These are phyloP conservation scores for Ochromonas danica DNA, from an alignment of 108 stramenopile genomes.

Conservation along the genomic window DNA sequence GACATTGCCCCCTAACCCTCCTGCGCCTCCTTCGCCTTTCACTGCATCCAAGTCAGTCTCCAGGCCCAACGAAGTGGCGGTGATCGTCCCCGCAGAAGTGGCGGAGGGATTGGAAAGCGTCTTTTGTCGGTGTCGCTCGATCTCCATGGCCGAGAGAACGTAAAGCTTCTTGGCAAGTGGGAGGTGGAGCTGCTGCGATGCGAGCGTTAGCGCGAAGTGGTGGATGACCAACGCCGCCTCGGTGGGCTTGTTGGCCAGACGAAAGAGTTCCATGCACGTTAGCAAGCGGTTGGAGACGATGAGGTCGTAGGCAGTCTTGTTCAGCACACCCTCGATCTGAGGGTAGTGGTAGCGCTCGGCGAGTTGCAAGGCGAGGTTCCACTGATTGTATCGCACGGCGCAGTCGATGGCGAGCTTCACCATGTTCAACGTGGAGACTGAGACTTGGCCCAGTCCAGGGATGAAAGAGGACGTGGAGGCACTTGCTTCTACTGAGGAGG, in stretches of 20 bases:
- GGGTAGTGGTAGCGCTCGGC: constrained; percentile 61
- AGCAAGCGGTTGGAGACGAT: constrained; percentile 48
- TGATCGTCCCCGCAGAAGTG: constrained; percentile 37
- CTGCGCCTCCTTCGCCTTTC: constrained; percentile 26
- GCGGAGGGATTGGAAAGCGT: constrained; percentile 45
- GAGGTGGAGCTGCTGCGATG: constrained; percentile 44
- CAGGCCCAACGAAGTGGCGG: not conserved
- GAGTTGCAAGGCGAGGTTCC: constrained; percentile 57
- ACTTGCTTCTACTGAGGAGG: too few species aligned
- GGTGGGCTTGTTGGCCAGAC: constrained; percentile 56
- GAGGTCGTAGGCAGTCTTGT: constrained; percentile 47
- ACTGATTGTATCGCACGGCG: constrained; percentile 62
- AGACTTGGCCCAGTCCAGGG: too few species aligned
- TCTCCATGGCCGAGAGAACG: constrained; percentile 64
- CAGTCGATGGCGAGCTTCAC: constrained; percentile 63
- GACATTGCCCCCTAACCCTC: not conserved
- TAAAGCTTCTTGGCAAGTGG: constrained; percentile 62
- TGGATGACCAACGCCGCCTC: constrained; percentile 61
- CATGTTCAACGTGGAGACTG: too few species aligned
- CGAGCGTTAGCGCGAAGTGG: constrained; percentile 55
- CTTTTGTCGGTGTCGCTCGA: constrained; percentile 55
- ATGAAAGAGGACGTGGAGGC: constrained; percentile 43
- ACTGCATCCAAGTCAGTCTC: constrained; percentile 27
- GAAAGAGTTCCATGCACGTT: constrained; percentile 62
- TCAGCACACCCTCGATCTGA: constrained; percentile 64